phyloP scores from a whole-genome alignment of 352 stramenopile genomes.

The Aphanomyces stellatus region DNA sequence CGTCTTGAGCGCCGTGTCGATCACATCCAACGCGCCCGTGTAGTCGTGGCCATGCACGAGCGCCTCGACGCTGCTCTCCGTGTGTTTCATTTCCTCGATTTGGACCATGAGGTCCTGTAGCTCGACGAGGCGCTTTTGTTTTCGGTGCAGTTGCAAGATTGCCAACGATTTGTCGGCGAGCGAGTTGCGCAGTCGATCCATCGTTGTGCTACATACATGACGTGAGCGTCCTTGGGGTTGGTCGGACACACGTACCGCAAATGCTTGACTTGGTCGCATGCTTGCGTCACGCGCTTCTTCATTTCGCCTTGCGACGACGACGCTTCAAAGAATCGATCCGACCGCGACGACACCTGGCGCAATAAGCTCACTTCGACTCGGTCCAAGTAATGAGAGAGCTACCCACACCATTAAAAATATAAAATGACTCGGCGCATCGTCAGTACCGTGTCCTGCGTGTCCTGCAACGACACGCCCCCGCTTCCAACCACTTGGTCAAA shows the following conservation, averaged over 20 bases:
- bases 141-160: constrained; percentile 77
- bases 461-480: constrained; percentile 25
- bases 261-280: constrained; percentile 71
- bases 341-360: constrained; percentile 74
- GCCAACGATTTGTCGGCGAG: constrained; percentile 78
- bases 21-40: constrained; percentile 63
- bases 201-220: constrained; percentile 43
- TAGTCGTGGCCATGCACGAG: constrained; percentile 82
- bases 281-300: constrained; percentile 68
- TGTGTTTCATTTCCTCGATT: constrained; percentile 79
- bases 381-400: constrained; percentile 75
- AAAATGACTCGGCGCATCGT: not conserved
- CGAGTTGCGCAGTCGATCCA: constrained; percentile 70
- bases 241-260: constrained; percentile 37
- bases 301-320: constrained; percentile 80
- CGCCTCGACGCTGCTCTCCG: constrained; percentile 69
- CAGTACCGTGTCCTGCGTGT: constrained; percentile 57
- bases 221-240: not conserved
- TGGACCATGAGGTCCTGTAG: constrained; percentile 74
- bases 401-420: not conserved
- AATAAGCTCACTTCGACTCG: constrained; percentile 79
- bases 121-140: constrained; percentile 73
- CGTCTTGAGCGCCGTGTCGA: constrained; percentile 58
- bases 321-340: constrained; percentile 77
- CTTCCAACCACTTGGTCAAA: constrained; percentile 79